These are phyloP conservation scores for Fusarium piperis DNA, from an alignment of 2,329 filamentous ascomycete species.

Conservation along the genomic window DNA sequence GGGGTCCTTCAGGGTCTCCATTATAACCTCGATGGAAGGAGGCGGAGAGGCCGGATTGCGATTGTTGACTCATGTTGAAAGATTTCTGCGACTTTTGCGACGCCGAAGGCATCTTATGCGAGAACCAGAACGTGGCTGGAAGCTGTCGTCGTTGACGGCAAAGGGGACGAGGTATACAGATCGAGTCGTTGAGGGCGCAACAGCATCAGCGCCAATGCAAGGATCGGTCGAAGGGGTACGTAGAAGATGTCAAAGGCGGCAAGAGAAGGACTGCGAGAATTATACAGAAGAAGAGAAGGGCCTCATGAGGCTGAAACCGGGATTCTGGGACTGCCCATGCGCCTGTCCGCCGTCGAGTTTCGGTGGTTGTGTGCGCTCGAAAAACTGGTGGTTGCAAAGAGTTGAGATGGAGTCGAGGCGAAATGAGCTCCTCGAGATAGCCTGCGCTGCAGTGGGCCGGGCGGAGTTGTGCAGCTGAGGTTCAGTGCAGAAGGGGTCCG, in stretches of 20 bases:
- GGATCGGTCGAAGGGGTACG: slow-evolving; percentile 18
- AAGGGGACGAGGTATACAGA: neutral
- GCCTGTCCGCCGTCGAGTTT: slow-evolving; percentile 30
- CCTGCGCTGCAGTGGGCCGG: slow-evolving; percentile 17
- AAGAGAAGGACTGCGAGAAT: slow-evolving; percentile 8
- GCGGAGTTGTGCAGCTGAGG: slow-evolving; percentile 33
- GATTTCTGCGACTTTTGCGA: slow-evolving; percentile 66
- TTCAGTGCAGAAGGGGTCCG: slow-evolving; percentile 27
- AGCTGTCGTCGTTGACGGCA: neutral
- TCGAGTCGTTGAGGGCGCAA: slow-evolving; percentile 4
- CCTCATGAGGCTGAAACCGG: slow-evolving; percentile 26
- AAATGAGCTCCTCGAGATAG: slow-evolving; percentile 44
- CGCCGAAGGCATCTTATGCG: slow-evolving; percentile 51
- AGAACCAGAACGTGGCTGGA: neutral
- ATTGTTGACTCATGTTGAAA: slow-evolving; percentile 66
- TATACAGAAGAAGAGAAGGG: slow-evolving; percentile 13
- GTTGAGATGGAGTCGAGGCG: slow-evolving; percentile 42
- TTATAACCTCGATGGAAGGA: slow-evolving; percentile 51
- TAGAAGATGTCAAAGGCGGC: slow-evolving; percentile 5
- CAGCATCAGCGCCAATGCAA: slow-evolving; percentile 25
- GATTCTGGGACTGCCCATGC: slow-evolving; percentile 35
- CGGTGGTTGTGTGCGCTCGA: slow-evolving; percentile 38
- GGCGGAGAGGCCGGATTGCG: slow-evolving; percentile 52
- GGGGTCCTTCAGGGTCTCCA: slow-evolving; percentile 55
- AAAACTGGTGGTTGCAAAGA: slow-evolving; percentile 40